A percentile compares a stretch with the other conserved stretches of the same genome.
Evolutionary conservation across 1,284 basidiomycete species (phyloP).

Genomic region (Grifola frondosa): DNA sequence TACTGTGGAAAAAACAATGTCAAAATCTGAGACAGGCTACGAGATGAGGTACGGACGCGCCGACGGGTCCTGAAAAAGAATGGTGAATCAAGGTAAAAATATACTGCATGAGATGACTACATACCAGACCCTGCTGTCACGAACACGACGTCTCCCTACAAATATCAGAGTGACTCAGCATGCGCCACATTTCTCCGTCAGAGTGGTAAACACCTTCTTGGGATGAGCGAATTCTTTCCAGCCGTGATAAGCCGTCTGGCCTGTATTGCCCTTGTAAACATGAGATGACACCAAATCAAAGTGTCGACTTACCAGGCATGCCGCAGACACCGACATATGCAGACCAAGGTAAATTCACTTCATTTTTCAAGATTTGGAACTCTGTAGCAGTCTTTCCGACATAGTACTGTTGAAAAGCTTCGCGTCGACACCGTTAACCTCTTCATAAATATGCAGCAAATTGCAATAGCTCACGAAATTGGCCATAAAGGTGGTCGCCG

Average conservation of each 20-base stretch:
- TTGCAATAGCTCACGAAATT: conserved; percentile 20
- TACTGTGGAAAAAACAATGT: conserved; percentile 20
- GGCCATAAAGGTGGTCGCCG: conserved; percentile 46
- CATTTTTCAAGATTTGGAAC: conserved; percentile 23
- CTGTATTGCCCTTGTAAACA: conserved; percentile 1
- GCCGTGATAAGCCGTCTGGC: conserved; percentile 25
- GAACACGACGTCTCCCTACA: conserved; percentile 25
- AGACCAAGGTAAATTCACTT: conserved; percentile 31
- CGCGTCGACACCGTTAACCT: too few relatives aligned
- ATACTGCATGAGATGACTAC: neutral
- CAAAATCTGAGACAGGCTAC: neutral
- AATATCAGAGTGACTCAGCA: neutral
- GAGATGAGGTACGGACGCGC: conserved; percentile 8
- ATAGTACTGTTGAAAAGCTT: conserved; percentile 27
- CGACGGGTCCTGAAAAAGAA: conserved; percentile 14
- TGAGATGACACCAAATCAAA: too few relatives aligned
- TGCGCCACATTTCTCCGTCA: too few relatives aligned
- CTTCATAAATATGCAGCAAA: neutral
- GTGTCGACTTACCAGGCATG: conserved; percentile 30
- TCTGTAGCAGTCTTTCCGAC: conserved; percentile 7
- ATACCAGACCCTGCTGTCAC: conserved; percentile 21
- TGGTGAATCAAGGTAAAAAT: too few relatives aligned
- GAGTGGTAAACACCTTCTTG: too few relatives aligned
- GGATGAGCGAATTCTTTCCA: conserved; percentile 25
- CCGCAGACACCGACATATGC: conserved; percentile 34